Percentiles rank a stretch among this genome's conserved stretches.
phyloP scores from a whole-genome alignment of 2,329 filamentous ascomycete species.

The Colletotrichum echinochloae region DNA sequence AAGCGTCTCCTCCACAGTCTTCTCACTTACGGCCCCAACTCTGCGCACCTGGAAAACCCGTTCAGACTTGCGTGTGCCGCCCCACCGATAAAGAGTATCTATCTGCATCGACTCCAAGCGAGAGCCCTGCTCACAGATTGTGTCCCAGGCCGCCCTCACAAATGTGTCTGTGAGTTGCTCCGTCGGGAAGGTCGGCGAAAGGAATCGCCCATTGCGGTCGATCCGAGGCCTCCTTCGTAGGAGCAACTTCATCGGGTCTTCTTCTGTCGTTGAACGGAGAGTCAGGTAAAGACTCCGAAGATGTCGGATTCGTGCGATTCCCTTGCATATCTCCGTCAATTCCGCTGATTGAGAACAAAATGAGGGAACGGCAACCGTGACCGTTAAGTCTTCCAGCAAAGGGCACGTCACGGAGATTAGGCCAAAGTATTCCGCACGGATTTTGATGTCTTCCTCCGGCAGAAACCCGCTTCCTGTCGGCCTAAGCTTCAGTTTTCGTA shows the following conservation, averaged over 20 bases:
- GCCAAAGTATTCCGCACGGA: neutral
- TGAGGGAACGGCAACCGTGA: neutral
- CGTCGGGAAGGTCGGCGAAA: neutral
- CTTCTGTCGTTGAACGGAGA: neutral
- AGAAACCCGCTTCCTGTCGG: neutral
- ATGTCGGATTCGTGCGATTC: neutral
- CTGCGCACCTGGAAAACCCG: constrained; percentile 4
- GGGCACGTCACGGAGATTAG: neutral
- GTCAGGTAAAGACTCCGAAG: constrained; percentile 12
- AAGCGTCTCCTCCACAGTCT: neutral
- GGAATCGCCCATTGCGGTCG: neutral
- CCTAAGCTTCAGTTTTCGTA: constrained; percentile 3
- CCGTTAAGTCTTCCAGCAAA: neutral
- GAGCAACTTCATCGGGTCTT: neutral
- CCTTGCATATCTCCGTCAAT: neutral
- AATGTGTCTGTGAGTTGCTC: neutral
- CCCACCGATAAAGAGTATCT: constrained; percentile 1
- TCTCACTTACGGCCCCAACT: constrained; percentile 1
- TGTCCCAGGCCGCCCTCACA: constrained; percentile 1
- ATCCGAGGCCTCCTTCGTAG: constrained; percentile 9
- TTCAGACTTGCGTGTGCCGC: constrained; percentile 13
- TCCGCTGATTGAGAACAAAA: neutral
- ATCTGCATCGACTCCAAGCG: constrained; percentile 11
- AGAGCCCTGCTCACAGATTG: constrained; percentile 14
- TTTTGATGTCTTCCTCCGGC: neutral